Evolutionary conservation across 2,329 filamentous ascomycete genomes (phyloP).

Genomic region (Claviceps cyperi): DNA sequence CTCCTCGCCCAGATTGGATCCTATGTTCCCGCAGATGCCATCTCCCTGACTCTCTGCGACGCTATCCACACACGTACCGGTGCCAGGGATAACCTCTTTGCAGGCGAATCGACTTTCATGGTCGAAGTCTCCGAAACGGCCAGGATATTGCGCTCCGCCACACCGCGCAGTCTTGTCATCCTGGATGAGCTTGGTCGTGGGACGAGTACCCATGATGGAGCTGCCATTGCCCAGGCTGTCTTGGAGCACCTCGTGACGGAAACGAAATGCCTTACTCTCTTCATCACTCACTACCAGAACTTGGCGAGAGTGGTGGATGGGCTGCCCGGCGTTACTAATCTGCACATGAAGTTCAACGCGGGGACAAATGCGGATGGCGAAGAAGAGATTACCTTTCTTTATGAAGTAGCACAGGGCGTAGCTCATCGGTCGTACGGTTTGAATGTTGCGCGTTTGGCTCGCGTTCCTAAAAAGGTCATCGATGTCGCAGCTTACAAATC

Average conservation of each 20-base stretch:
- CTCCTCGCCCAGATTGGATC: slow-evolving; percentile 93
- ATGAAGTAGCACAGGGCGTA: slow-evolving; percentile 80
- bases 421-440: slow-evolving; percentile 89
- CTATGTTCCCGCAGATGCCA: slow-evolving; percentile 70
- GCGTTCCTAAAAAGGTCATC: slow-evolving; percentile 61
- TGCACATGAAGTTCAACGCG: slow-evolving; percentile 78
- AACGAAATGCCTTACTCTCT: slow-evolving; percentile 66
- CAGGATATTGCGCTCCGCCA: slow-evolving; percentile 79
- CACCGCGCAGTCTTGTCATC: slow-evolving; percentile 71
- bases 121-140: slow-evolving; percentile 89
- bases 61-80: slow-evolving; percentile 93
- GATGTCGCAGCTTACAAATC: slow-evolving; percentile 72
- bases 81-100: slow-evolving; percentile 89
- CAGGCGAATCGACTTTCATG: slow-evolving; percentile 94
- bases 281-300: slow-evolving; percentile 96
- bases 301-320: slow-evolving; percentile 56
- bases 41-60: slow-evolving; percentile 69
- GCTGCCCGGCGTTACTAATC: slow-evolving; percentile 62
- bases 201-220: slow-evolving; percentile 88
- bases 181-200: slow-evolving; percentile 90
- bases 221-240: slow-evolving; percentile 88
- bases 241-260: slow-evolving; percentile 69
- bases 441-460: slow-evolving; percentile 80
- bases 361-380: slow-evolving; percentile 32
- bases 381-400: slow-evolving; percentile 83